These are phyloP conservation scores for Microdochium bolleyi DNA, from an alignment of 2,329 filamentous ascomycete species.

Conservation along the genomic window DNA sequence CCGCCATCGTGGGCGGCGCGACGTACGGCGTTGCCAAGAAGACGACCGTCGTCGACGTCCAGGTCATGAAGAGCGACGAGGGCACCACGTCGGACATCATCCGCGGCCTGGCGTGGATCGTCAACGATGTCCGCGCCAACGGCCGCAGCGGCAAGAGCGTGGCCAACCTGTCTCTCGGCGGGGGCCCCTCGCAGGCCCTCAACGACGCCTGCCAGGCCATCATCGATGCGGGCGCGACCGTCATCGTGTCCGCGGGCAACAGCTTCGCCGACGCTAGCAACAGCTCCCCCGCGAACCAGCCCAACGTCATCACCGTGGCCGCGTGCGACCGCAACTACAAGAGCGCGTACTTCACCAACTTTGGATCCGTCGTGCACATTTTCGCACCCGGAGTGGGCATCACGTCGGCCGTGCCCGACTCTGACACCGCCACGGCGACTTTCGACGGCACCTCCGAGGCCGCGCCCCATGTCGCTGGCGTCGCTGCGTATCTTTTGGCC, in stretches of 20 bases:
- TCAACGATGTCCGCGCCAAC: slow-evolving; percentile 4
- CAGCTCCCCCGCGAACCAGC: slow-evolving; percentile 35
- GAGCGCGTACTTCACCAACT: not conserved
- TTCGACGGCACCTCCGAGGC: not conserved
- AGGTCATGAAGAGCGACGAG: slow-evolving; percentile 8
- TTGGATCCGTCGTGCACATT: not conserved
- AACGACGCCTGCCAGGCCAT: not conserved
- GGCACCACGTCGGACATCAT: slow-evolving; percentile 4
- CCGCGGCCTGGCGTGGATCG: slow-evolving; percentile 5
- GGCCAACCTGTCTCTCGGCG: slow-evolving; percentile 30
- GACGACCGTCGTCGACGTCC: slow-evolving; percentile 12
- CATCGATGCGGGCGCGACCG: not conserved
- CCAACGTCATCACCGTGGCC: slow-evolving; percentile 35
- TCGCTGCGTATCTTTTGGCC: not conserved
- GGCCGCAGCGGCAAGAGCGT: slow-evolving; percentile 17
- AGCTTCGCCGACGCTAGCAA: slow-evolving; percentile 23
- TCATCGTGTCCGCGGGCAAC: not conserved
- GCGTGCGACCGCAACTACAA: slow-evolving; percentile 15
- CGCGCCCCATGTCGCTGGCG: not conserved
- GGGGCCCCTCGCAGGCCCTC: slow-evolving; percentile 11
- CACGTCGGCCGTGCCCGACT: not conserved
- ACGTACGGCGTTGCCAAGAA: slow-evolving; percentile 13
- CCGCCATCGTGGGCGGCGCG: slow-evolving; percentile 6
- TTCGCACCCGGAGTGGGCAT: not conserved
- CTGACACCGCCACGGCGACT: not conserved